Base-by-base conservation (phyloP, 176 grass and related monocot species). In the Urochloa ruziziensis region DNA sequence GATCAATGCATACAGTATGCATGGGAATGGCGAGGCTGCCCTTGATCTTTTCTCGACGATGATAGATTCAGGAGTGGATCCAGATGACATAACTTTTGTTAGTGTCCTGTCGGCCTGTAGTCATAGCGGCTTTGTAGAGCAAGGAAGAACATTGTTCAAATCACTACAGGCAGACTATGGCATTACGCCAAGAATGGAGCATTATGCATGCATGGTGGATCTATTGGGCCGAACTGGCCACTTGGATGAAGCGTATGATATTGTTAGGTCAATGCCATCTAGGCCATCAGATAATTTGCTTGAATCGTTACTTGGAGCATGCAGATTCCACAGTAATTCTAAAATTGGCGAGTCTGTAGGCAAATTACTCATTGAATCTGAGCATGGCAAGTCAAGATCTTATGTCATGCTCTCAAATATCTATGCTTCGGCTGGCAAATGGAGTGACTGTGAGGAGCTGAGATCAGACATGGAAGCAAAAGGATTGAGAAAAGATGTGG, bases 351-450 rank as follows among this genome's bases (percentile, higher is more conserved):
- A 94, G 70, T 74, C 76, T 54, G 78, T 87, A 23, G 86, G 92
- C 24, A 87, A 91, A 78, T 51, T 89, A 52, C 84, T 94, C 47
- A 42, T 91, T 23, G 70, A 82, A 18, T 83, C 59, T 35, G 82
- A 86, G 48, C 73, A 80, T 36, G 15, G 64, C 33, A 84, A 43
- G 60, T 74, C 92, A 82, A 88, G 89, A 49, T 89, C 86, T 18
- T 91, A 89, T 42, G 89, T 91, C 42, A 91, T 94, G 92, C 92
- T 94, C n/a, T 91, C 89, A 3, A 94, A 94, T 80, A 91, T 94
- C 66, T 94, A 94, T 75, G 92, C 89, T 74, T 88, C 72, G 62
- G 73, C 80, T 89, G 89, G 80, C 72, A 91, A 84, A 70, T 94
- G 89, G 92, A 77, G 53, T 78, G 86, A 84, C 25, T 89, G 84